These are phyloP conservation scores for Nicotiana benthamiana DNA, from an alignment of 257 asterid genomes.

Conservation along the genomic window DNA sequence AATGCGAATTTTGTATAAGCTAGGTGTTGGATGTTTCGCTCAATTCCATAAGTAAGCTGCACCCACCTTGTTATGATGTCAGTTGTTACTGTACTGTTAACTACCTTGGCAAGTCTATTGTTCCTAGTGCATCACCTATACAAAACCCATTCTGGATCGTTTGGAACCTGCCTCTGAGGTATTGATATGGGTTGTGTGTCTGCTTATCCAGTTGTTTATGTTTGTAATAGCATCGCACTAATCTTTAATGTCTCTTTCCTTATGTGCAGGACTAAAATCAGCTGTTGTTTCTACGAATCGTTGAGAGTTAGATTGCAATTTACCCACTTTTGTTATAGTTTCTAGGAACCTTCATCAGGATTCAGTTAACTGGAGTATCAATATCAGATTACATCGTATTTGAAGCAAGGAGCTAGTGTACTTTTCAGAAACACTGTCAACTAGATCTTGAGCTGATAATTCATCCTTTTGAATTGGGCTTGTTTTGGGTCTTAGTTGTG, in stretches of 20 bases:
- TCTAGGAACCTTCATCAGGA: slow-evolving; percentile 9
- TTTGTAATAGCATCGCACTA: background rate
- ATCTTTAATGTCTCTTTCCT: background rate
- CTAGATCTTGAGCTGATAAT: slow-evolving; percentile 24
- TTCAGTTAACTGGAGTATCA: slow-evolving; percentile 33
- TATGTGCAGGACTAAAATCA: slow-evolving; percentile 1
- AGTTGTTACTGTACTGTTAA: slow-evolving; percentile 13
- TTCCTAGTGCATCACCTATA: slow-evolving; percentile 40
- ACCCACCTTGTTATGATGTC: slow-evolving; percentile 4
- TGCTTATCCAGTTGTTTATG: background rate
- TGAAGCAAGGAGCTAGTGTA: slow-evolving; percentile 13
- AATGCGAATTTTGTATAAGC: slow-evolving; percentile 41
- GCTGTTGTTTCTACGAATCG: background rate
- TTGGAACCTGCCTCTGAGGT: slow-evolving; percentile 36
- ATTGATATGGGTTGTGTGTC: slow-evolving; percentile 4
- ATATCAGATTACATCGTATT: slow-evolving; percentile 14
- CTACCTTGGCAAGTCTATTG: slow-evolving; percentile 11
- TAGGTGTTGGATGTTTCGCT: slow-evolving; percentile 29
- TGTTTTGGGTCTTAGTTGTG: slow-evolving; percentile 11
- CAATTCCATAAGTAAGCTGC: slow-evolving; percentile 27
- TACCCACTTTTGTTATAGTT: slow-evolving; percentile 5
- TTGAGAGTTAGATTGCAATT: background rate
- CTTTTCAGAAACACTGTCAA: slow-evolving; percentile 23
- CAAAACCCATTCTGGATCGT: slow-evolving; percentile 42
- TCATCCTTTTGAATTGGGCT: slow-evolving; percentile 17